Evolutionary conservation across 2,329 filamentous ascomycete species (phyloP).

Genomic region (Colletotrichum lini): DNA sequence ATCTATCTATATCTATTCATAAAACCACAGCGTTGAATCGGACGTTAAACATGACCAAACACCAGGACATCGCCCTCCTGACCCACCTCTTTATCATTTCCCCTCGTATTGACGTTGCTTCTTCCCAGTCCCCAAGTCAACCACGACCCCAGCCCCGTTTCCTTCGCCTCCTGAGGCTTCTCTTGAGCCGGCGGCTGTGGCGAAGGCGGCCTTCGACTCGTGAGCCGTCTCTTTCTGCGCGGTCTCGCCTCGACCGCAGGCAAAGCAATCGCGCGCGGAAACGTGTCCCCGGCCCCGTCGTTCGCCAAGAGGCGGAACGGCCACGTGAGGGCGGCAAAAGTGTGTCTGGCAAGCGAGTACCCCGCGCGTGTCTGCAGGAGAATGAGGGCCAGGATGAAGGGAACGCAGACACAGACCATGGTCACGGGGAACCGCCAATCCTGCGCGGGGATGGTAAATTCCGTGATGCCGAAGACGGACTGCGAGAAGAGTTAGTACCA

Average conservation of each 20-base stretch:
- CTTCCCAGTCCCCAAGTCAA: slow-evolving; percentile 16
- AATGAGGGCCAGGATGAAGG: slow-evolving; percentile 63
- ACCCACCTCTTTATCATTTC: background rate
- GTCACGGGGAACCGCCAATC: slow-evolving; percentile 66
- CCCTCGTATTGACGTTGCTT: background rate
- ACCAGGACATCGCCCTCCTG: background rate
- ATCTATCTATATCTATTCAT: no score
- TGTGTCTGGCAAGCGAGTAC: slow-evolving; percentile 35
- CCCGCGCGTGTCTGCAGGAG: slow-evolving; percentile 60
- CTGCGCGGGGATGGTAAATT: slow-evolving; percentile 57
- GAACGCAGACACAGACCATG: slow-evolving; percentile 75
- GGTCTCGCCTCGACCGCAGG: slow-evolving; percentile 30
- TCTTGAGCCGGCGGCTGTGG: background rate
- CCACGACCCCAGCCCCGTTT: slow-evolving; percentile 10
- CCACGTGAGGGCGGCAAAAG: slow-evolving; percentile 19
- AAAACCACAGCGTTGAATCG: background rate
- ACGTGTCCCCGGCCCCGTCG: background rate
- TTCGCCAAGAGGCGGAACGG: slow-evolving; percentile 12
- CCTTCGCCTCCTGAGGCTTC: background rate
- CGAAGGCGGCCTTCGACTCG: slow-evolving; percentile 18
- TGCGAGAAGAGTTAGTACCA: slow-evolving; percentile 41
- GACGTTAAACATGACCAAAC: slow-evolving; percentile 9
- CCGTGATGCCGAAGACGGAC: slow-evolving; percentile 69
- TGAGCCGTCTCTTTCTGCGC: slow-evolving; percentile 40
- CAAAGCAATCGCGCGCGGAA: background rate